Evolutionary conservation across 495 filamentous ascomycete species (phyloP), one percentile per base, ranked within the genome.

Genomic region (Xylaria acuta): DNA sequence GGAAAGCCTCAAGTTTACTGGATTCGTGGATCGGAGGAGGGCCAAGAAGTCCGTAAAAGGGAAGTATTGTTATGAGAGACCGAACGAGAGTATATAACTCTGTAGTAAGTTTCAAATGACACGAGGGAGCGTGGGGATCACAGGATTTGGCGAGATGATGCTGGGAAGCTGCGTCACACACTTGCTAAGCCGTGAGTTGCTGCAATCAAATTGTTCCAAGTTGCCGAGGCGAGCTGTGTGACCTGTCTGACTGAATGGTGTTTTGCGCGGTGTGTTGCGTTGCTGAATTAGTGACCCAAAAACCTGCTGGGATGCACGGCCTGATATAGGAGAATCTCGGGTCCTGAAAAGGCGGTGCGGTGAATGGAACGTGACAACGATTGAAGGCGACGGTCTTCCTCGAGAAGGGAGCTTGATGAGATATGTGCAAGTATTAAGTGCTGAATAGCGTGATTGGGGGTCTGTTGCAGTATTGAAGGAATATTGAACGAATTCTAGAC

Each of bases 61-160:
- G 64, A 70, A 56, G 34, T 45, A 56, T 64, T 25, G 63, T 16
- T 22, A 20, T 0, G 58, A 47, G 41, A 22, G 69, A 41, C 69
- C 22, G 53, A 22, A 40, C 25, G 18, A 59, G 34, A 43, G 49
- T 56, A 69, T 41, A 47, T 38, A n/a, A 40, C 32, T 60, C 58
- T 20, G 14, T 12, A 60, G 32, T 60, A 60, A 60, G 58, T 60
- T 60, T 51, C 30, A 45, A 67, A 49, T 38, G 41, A 66, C 20
- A 56, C 69, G 56, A 54, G 68, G 16, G 59, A 38, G 40, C 16
- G 54, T 40, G 67, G 54, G 34, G 45, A 72, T 60, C 38, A 60
- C 70, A 53, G 63, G 70, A 67, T 58, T 60, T 67, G 70, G 64
- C 70, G 63, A 72, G 64, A 72, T 66, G 70, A 72, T 66, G 60